phyloP scores from a whole-genome alignment of 306 rosid species.

The Carpinus fangiana region DNA sequence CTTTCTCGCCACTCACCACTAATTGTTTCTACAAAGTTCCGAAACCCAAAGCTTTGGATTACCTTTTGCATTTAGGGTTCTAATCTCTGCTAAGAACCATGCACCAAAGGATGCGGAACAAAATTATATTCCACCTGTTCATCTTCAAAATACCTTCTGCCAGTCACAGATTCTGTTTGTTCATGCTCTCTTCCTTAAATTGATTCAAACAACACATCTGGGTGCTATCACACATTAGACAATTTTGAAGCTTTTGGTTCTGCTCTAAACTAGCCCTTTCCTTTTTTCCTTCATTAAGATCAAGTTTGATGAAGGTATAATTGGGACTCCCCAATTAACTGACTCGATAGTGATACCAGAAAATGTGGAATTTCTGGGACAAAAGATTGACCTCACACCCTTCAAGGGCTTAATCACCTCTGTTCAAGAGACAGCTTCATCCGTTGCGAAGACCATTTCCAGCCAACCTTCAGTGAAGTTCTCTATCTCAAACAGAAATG shows the following conservation, averaged over 20 bases:
- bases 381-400: slow-evolving; percentile 72
- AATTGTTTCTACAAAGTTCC: no score
- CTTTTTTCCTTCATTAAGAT: slow-evolving; percentile 44
- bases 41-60: no score
- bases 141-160: background rate
- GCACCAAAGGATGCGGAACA: background rate
- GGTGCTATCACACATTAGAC: background rate
- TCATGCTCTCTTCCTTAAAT: background rate
- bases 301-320: slow-evolving; percentile 79
- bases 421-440: slow-evolving; percentile 77
- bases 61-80: background rate
- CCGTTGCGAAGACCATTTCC: slow-evolving; percentile 72
- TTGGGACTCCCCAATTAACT: slow-evolving; percentile 88
- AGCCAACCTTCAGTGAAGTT: slow-evolving; percentile 74
- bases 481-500: slow-evolving; percentile 53
- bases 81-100: background rate
- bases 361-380: slow-evolving; percentile 79
- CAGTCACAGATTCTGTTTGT: background rate
- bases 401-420: slow-evolving; percentile 70
- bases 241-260: background rate
- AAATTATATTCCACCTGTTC: background rate
- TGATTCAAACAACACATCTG: background rate
- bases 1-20: no score
- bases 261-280: slow-evolving; percentile 2
- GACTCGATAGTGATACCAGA: slow-evolving; percentile 88